A percentile compares a stretch with the other conserved stretches of the same genome.
These are phyloP conservation scores for Mycena amicta DNA, from an alignment of 768 basidiomycete species.

Conservation along the genomic window DNA sequence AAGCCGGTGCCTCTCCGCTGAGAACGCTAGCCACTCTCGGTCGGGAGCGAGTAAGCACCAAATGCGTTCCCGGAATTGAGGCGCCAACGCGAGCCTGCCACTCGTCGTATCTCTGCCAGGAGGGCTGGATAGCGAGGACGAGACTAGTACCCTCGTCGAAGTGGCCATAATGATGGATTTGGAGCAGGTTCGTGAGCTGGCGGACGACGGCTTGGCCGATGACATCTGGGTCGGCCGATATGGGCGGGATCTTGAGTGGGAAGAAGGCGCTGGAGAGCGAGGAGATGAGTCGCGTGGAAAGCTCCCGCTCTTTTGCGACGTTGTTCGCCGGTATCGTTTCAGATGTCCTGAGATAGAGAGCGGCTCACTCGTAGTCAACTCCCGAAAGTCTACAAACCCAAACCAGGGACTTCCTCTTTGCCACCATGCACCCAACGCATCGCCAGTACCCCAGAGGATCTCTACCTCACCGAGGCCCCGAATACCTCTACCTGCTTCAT, in stretches of 20 bases:
- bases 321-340: constrained; percentile 85
- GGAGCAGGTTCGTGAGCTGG: constrained; percentile 90
- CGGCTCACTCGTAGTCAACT: too few relatives aligned
- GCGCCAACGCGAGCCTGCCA: constrained; percentile 83
- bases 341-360: constrained; percentile 76
- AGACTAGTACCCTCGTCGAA: constrained; percentile 90
- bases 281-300: constrained; percentile 81
- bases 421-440: too few relatives aligned
- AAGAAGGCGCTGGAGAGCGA: constrained; percentile 87
- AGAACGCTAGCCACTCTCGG: constrained; percentile 94
- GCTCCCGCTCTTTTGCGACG: constrained; percentile 92
- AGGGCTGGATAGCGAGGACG: constrained; percentile 91
- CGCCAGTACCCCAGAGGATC: constrained; percentile 66
- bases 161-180: constrained; percentile 97
- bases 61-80: constrained; percentile 76
- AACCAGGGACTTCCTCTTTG: too few relatives aligned
- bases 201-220: constrained; percentile 71
- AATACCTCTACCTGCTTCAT: constrained; percentile 75
- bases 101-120: constrained; percentile 96
- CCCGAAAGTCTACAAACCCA: too few relatives aligned
- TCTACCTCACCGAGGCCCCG: constrained; percentile 83
- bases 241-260: constrained; percentile 93
- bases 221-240: constrained; percentile 80
- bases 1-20: constrained; percentile 88
- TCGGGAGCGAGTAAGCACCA: constrained; percentile 78